Percentiles rank a stretch among this genome's conserved stretches.
Evolutionary conservation across 208 protist species (phyloP).

Genomic region (Acanthamoeba lenticulata): DNA sequence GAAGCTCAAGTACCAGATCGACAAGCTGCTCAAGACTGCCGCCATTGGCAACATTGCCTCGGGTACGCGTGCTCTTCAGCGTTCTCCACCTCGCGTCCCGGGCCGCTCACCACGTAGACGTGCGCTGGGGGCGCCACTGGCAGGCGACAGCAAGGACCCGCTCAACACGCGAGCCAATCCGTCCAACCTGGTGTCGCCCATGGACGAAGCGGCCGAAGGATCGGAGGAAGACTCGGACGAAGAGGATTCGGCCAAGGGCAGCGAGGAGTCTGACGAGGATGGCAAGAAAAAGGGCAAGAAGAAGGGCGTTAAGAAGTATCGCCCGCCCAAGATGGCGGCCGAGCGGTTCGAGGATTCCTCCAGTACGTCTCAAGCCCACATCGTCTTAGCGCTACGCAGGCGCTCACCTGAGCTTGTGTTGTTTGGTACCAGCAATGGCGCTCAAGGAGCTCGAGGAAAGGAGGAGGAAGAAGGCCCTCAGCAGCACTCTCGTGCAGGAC

Average conservation of each 20-base stretch:
- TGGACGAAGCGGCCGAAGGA: constrained; percentile 33
- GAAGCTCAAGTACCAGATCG: constrained; percentile 96
- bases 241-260: neutral
- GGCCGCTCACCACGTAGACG: too few species aligned
- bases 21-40: constrained; percentile 90
- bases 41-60: constrained; percentile 47
- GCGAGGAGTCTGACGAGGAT: neutral
- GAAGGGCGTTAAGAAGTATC: neutral
- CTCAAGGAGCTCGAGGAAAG: neutral
- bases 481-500: neutral
- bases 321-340: neutral
- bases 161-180: constrained; percentile 29
- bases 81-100: neutral
- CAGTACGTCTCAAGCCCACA: neutral
- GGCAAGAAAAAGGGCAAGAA: constrained; percentile 3
- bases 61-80: too few species aligned
- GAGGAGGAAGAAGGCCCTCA: constrained; percentile 12
- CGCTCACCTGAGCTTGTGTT: too few species aligned
- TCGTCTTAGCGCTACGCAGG: neutral
- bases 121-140: too few species aligned
- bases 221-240: constrained; percentile 22
- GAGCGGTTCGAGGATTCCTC: neutral
- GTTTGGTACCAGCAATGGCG: neutral
- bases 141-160: constrained; percentile 4
- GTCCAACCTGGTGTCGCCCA: neutral